Percentiles rank a stretch among this genome's conserved stretches.
Conservation (phyloP, 495 filamentous ascomycete genomes). For the Letharia lupina region DNA sequence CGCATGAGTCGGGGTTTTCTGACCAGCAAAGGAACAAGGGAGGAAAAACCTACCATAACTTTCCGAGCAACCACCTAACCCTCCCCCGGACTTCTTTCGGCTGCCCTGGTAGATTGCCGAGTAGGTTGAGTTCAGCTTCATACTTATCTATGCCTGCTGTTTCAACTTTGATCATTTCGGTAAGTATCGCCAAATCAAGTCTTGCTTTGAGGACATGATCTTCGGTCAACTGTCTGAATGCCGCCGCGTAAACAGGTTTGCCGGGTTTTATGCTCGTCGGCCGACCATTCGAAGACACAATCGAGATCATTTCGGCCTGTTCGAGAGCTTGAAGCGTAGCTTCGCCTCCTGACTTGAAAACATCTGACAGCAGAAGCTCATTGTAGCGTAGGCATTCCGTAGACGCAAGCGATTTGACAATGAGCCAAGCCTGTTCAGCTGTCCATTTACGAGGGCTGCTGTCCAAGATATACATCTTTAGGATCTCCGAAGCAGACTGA, state of each 20-base stretch:
- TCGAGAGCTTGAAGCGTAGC: constrained; percentile 67
- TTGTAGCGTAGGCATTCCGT: constrained; percentile 64
- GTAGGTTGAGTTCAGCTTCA: constrained; percentile 64
- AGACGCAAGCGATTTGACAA: constrained; percentile 64
- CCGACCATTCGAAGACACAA: constrained; percentile 63
- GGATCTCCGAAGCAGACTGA: constrained; percentile 76
- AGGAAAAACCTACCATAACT: constrained; percentile 44
- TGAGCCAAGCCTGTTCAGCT: constrained; percentile 78
- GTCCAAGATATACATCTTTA: constrained; percentile 82
- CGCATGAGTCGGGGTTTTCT: neutral
- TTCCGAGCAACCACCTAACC: constrained; percentile 61
- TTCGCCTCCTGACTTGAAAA: constrained; percentile 63
- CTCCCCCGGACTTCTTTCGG: constrained; percentile 54
- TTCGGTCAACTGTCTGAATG: constrained; percentile 60
- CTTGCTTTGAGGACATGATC: constrained; percentile 65
- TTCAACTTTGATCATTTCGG: constrained; percentile 61
- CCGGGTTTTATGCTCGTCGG: constrained; percentile 70
- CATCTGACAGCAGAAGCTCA: constrained; percentile 64
- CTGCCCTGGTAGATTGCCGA: constrained; percentile 54
- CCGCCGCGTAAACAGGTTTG: constrained; percentile 79
- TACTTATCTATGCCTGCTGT: constrained; percentile 65
- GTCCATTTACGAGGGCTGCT: constrained; percentile 54
- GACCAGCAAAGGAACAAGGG: neutral
- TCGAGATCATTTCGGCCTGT: constrained; percentile 78
- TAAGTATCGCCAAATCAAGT: constrained; percentile 64